Evolutionary conservation across 2,329 filamentous ascomycete species (phyloP).

Genomic region (Talaromyces sp.): DNA sequence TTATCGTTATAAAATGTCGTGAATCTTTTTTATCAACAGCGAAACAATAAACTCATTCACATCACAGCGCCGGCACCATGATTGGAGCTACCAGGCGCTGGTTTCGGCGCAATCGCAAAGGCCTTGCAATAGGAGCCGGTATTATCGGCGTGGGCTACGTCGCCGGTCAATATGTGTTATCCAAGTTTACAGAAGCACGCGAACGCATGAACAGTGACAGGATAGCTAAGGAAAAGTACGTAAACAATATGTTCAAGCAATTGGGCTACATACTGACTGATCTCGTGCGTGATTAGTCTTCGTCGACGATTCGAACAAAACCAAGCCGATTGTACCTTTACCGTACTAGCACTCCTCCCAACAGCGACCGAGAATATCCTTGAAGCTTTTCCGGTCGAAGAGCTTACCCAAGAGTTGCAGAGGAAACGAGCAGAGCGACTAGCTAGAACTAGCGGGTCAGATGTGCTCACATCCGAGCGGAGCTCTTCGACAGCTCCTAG

Average conservation of each 20-base stretch:
- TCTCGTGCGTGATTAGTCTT: constrained; percentile 56
- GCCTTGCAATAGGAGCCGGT: constrained; percentile 81
- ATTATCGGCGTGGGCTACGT: constrained; percentile 87
- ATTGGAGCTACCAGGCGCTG: constrained; percentile 77
- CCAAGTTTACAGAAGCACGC: constrained; percentile 86
- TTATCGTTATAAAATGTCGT: constrained; percentile 16
- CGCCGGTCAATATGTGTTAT: constrained; percentile 85
- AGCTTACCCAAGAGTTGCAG: constrained; percentile 89
- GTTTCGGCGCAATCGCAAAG: constrained; percentile 87
- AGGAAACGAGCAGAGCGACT: constrained; percentile 79
- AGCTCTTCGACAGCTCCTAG: constrained; percentile 62
- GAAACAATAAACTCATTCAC: background rate
- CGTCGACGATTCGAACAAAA: constrained; percentile 97
- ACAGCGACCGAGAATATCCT: constrained; percentile 88
- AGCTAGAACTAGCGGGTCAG: constrained; percentile 55
- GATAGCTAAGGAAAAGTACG: constrained; percentile 94
- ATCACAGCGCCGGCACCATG: constrained; percentile 43
- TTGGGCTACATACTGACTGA: constrained; percentile 6
- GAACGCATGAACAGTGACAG: constrained; percentile 96
- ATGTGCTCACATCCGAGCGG: constrained; percentile 55
- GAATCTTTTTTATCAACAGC: background rate
- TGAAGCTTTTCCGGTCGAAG: constrained; percentile 82
- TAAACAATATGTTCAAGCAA: constrained; percentile 6
- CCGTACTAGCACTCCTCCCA: constrained; percentile 89
- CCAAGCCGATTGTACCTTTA: constrained; percentile 97